Percentiles rank a stretch among this genome's conserved stretches.
These are phyloP conservation scores for Candida pseudoglaebosa DNA, from an alignment of 805 yeast species.

Conservation along the genomic window DNA sequence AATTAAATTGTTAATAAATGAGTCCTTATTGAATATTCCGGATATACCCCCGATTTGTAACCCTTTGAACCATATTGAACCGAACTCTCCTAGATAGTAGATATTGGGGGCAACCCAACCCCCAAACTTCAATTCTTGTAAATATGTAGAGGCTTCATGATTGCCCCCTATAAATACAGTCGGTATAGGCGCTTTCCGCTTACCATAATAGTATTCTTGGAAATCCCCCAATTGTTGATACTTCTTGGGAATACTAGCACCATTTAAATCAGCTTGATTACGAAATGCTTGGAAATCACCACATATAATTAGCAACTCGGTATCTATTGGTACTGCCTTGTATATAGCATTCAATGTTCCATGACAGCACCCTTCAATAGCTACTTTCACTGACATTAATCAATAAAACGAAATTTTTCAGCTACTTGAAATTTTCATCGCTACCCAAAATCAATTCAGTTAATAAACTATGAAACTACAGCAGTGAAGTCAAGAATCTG, in stretches of 20 bases:
- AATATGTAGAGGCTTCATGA: slow-evolving; percentile 83
- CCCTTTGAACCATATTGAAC: slow-evolving; percentile 72
- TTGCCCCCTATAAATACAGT: slow-evolving; percentile 93
- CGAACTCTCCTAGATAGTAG: slow-evolving; percentile 77
- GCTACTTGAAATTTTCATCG: slow-evolving; percentile 2
- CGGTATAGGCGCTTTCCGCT: slow-evolving; percentile 60
- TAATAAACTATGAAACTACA: neutral
- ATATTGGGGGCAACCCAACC: slow-evolving; percentile 93
- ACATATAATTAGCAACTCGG: slow-evolving; percentile 59
- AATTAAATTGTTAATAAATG: slow-evolving; percentile 40
- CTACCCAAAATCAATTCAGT: neutral
- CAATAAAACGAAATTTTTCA: neutral
- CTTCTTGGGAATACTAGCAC: slow-evolving; percentile 77
- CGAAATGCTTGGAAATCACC: slow-evolving; percentile 92
- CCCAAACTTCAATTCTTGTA: slow-evolving; percentile 71
- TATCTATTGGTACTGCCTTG: slow-evolving; percentile 13
- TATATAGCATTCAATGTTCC: slow-evolving; percentile 70
- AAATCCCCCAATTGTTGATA: slow-evolving; percentile 78
- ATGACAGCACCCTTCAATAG: slow-evolving; percentile 89
- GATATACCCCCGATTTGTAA: slow-evolving; percentile 76
- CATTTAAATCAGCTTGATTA: slow-evolving; percentile 54
- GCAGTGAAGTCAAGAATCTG: no score
- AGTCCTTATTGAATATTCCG: slow-evolving; percentile 64
- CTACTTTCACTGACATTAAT: slow-evolving; percentile 37
- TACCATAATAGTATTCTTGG: slow-evolving; percentile 61